Conservation (phyloP, 306 rosid species). For the Notholithocarpus densiflorus region DNA sequence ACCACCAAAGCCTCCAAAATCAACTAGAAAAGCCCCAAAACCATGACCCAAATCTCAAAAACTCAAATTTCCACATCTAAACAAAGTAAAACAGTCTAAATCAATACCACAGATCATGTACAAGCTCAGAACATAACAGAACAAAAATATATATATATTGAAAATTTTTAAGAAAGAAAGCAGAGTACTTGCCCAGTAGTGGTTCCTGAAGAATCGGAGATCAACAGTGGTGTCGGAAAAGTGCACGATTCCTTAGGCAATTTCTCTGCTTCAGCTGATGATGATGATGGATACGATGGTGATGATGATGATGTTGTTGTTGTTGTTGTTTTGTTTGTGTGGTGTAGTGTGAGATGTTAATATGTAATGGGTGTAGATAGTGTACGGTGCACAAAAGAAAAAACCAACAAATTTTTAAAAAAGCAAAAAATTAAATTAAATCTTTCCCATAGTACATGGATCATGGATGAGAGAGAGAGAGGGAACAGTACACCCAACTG, state of each 20-base stretch:
- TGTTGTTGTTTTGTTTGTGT: conserved; percentile 19
- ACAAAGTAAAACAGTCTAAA: not conserved
- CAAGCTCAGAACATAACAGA: not conserved
- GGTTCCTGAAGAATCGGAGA: conserved; percentile 11
- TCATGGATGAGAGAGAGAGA: conserved; percentile 2
- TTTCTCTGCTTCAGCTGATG: conserved; percentile 19
- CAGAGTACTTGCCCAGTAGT: not conserved
- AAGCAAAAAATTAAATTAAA: not conserved
- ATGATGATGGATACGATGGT: not conserved
- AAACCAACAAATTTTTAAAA: not conserved
- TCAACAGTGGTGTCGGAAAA: conserved; percentile 30
- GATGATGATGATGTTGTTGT: conserved; percentile 18
- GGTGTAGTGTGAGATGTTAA: not conserved
- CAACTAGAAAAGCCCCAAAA: conserved; percentile 17
- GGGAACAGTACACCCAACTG: conserved; percentile 33
- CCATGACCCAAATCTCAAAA: not conserved
- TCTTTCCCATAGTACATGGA: not conserved
- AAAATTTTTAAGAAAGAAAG: not conserved
- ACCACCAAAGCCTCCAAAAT: conserved; percentile 22
- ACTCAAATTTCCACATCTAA: conserved; percentile 7
- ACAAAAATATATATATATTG: not conserved
- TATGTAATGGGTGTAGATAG: not conserved
- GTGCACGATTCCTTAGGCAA: conserved; percentile 20
- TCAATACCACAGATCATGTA: conserved; percentile 9
- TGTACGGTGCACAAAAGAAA: not conserved